Evolutionary conservation across 371 early-diverging fungal genomes (phyloP).

Genomic region (Chytridium lagenaria): DNA sequence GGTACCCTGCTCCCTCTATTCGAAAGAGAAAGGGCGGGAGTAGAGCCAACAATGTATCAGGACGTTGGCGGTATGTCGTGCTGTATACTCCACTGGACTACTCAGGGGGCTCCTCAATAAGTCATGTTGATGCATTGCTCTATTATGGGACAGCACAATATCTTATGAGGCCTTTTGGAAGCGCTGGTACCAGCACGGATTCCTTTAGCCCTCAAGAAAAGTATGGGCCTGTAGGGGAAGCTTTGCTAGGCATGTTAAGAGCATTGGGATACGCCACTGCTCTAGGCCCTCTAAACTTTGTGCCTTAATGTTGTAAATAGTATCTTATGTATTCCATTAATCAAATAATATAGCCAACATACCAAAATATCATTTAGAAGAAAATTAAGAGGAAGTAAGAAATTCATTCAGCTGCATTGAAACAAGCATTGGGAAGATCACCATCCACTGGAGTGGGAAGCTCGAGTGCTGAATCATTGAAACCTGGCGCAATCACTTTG

Average conservation of each 20-base stretch:
- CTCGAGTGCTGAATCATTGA: not conserved
- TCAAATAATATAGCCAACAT: too few relatives aligned
- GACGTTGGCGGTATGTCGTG: constrained; percentile 30
- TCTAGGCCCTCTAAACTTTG: constrained; percentile 17
- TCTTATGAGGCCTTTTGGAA: constrained; percentile 48
- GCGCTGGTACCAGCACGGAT: constrained; percentile 37
- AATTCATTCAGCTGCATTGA: not conserved
- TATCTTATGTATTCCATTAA: too few relatives aligned
- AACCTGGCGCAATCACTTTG: not conserved
- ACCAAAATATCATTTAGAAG: too few relatives aligned
- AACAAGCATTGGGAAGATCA: constrained; percentile 4
- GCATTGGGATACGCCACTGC: constrained; percentile 44
- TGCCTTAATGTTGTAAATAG: too few relatives aligned
- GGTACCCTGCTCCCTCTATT: constrained; percentile 22
- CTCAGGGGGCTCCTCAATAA: constrained; percentile 35
- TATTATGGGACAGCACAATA: constrained; percentile 41
- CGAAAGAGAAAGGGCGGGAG: not conserved
- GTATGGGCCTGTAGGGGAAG: constrained; percentile 38
- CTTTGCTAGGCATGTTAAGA: constrained; percentile 37
- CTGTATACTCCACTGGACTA: constrained; percentile 40
- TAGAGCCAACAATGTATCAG: not conserved
- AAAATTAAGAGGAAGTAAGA: not conserved
- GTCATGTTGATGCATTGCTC: constrained; percentile 38
- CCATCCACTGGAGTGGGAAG: not conserved
- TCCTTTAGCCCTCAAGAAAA: constrained; percentile 17